Percentiles rank a stretch among this genome's conserved stretches.
Evolutionary conservation across 2,329 filamentous ascomycete genomes (phyloP).

Genomic region (Rosellinia necatrix): DNA sequence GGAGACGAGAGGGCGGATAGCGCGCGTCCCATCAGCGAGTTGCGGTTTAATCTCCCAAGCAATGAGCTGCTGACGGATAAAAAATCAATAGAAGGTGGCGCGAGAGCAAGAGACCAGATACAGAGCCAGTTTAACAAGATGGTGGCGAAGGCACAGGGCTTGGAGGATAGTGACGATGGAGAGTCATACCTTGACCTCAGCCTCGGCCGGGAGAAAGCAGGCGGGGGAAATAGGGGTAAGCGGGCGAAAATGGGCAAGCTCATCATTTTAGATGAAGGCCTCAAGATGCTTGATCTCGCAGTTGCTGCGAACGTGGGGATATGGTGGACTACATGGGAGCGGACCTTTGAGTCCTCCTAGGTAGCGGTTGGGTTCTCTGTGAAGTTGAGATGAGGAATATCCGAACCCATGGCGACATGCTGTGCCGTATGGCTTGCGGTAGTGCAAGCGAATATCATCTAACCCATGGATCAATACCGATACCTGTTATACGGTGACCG

Average conservation of each 20-base stretch:
- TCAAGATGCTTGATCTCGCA: slow-evolving; percentile 93
- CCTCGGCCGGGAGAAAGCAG: slow-evolving; percentile 80
- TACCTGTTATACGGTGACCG: not conserved
- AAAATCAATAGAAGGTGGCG: slow-evolving; percentile 44
- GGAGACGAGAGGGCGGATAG: slow-evolving; percentile 37
- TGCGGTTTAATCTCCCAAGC: slow-evolving; percentile 85
- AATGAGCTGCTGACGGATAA: slow-evolving; percentile 50
- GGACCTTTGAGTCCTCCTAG: slow-evolving; percentile 38
- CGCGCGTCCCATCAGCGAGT: slow-evolving; percentile 68
- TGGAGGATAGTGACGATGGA: slow-evolving; percentile 44
- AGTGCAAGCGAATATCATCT: slow-evolving; percentile 7
- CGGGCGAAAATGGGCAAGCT: slow-evolving; percentile 93
- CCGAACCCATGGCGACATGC: not conserved
- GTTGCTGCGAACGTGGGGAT: slow-evolving; percentile 90
- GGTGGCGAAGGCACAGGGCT: slow-evolving; percentile 37
- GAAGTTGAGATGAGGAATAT: not conserved
- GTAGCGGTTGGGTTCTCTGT: too few species aligned
- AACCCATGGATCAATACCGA: not conserved
- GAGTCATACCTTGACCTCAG: slow-evolving; percentile 67
- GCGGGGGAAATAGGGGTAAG: slow-evolving; percentile 83
- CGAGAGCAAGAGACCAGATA: slow-evolving; percentile 44
- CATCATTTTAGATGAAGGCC: slow-evolving; percentile 83
- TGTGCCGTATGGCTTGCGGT: slow-evolving; percentile 2
- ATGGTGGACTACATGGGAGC: slow-evolving; percentile 90
- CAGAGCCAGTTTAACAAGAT: slow-evolving; percentile 41